phyloP scores from a whole-genome alignment of 2,329 filamentous ascomycete genomes.

The Reticulascus tulasneorum region DNA sequence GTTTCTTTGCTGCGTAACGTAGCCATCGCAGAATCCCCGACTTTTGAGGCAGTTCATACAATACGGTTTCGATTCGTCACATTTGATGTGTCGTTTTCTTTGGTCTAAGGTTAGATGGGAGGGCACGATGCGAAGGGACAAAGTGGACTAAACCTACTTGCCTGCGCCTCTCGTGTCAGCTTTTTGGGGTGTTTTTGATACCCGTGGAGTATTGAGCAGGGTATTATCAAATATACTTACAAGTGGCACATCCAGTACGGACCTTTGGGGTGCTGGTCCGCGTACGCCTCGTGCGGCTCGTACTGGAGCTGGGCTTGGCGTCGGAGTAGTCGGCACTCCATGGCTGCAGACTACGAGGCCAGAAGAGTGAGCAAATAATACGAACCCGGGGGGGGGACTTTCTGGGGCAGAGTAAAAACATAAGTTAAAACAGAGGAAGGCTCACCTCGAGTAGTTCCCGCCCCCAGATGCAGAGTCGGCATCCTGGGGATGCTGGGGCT shows the following conservation, averaged over 20 bases:
- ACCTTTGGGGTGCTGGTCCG: constrained; percentile 16
- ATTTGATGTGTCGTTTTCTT: constrained; percentile 34
- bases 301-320: too few relatives aligned
- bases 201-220: not conserved
- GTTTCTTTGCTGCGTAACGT: constrained; percentile 11
- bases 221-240: too few relatives aligned
- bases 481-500: too few relatives aligned
- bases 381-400: too few relatives aligned
- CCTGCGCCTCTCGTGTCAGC: constrained; percentile 7
- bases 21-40: constrained; percentile 14
- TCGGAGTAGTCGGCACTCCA: too few relatives aligned
- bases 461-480: too few relatives aligned
- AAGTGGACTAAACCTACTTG: constrained; percentile 8
- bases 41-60: constrained; percentile 33
- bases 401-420: too few relatives aligned
- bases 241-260: constrained; percentile 15
- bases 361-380: too few relatives aligned
- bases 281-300: constrained; percentile 8
- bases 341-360: too few relatives aligned
- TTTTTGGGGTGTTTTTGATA: not conserved
- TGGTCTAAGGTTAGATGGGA: not conserved
- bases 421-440: too few relatives aligned
- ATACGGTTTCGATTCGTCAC: constrained; percentile 36
- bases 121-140: not conserved
- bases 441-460: too few relatives aligned